Base-by-base conservation (phyloP, 2,329 filamentous ascomycete genomes). In the Colletotrichum tanaceti region DNA sequence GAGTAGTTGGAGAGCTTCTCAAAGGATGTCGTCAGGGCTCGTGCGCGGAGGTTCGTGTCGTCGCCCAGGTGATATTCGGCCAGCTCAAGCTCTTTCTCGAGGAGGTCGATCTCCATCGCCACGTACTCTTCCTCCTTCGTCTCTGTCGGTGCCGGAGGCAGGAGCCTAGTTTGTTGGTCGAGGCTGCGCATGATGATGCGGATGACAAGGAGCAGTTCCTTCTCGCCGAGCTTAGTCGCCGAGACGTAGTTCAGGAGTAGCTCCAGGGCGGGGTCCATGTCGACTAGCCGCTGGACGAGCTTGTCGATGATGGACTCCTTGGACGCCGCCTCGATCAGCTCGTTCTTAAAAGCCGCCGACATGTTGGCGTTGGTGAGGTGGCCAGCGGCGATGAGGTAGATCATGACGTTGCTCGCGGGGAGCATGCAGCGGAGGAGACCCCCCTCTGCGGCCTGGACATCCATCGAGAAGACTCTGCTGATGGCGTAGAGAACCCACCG, bases 1-100 rank as follows among this genome's bases (percentile, higher is more conserved):
- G 91, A 88, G 72, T 91, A 91, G 24, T 85, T 85, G 75, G 89
- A 89, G 5, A 95, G 85, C 75, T 91, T 91, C 58, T 87, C 86
- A 55, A 94, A 88, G 0, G 91, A 90, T 18, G 90, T 81, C 28
- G 89, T 91, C 13, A 94, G 80, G 5, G 89, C 88, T 53, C 87
- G 83, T 50, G 87, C 88, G 39, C 91, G 87, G 62, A 87, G 84
- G 70, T 86, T 85, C 50, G 89, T 86, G 38, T 91, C 89, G 72
- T 89, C 85, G 58, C 89, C 86, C 5, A 93, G 82, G 70, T 91
- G 88, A 58, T 89, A 88, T 70, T 93, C 85, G 4, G 90, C 91
- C 66, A 89, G 84, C 62, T 90, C 86, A 55, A 94, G 84, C 74
- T 93, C 90, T 47, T 88, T 81, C 74, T 90, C 87, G 0, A 89